Conservation (phyloP, 2,329 filamentous ascomycete species). For the Alternaria burnsii region DNA sequence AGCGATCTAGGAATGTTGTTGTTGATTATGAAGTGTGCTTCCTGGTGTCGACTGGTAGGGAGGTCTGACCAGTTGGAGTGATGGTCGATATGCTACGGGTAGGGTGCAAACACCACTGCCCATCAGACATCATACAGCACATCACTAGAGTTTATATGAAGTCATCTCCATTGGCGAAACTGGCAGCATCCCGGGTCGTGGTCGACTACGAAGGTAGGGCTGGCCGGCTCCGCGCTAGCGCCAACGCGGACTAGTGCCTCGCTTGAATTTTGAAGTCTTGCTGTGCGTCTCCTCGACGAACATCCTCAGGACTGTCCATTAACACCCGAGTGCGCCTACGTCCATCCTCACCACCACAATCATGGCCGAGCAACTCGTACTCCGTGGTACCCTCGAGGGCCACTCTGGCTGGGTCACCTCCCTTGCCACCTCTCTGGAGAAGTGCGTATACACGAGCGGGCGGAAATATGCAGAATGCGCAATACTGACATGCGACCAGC, state of each 20-base stretch:
- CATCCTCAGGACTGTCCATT: conserved; percentile 36
- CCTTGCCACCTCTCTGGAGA: conserved; percentile 98
- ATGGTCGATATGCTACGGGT: rapidly evolving
- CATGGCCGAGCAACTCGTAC: conserved; percentile 94
- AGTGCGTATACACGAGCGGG: conserved; percentile 62
- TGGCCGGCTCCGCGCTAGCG: conserved; percentile 2
- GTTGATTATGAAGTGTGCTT: neutral
- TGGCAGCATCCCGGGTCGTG: neutral
- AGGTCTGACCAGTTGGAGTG: neutral
- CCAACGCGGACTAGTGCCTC: conserved; percentile 5
- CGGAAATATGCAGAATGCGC: conserved; percentile 19
- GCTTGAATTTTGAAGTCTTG: conserved; percentile 20
- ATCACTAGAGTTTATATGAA: neutral
- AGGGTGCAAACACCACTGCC: neutral
- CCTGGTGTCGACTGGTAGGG: neutral
- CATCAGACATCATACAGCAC: neutral
- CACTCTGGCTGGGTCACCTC: conserved; percentile 99
- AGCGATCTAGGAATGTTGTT: neutral
- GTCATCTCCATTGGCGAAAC: neutral
- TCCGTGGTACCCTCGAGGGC: conserved; percentile 97
- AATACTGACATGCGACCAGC: conserved; percentile 61
- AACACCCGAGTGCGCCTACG: conserved; percentile 43
- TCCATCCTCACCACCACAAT: conserved; percentile 48
- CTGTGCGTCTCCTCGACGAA: conserved; percentile 22
- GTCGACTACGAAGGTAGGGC: neutral